Evolutionary conservation across 2,329 filamentous ascomycete species (phyloP), one percentile per base, ranked within the genome.

Genomic region (Aspergillus costaricaensis): DNA sequence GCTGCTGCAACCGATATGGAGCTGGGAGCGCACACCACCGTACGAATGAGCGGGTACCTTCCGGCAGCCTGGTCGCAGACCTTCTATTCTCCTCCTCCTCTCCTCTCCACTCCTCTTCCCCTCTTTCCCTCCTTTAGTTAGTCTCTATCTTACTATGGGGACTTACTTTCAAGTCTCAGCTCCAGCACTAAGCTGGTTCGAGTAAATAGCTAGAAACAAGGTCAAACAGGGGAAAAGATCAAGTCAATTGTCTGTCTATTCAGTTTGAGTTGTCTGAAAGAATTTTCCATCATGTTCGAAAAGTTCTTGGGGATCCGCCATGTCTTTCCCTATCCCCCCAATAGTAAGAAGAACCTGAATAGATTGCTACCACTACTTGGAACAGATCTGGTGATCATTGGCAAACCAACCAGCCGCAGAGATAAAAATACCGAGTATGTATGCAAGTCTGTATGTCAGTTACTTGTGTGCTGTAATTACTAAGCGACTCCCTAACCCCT

Each of bases 121-220:
- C 27, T 30, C 27, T 30, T 30, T 30, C 27, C 27, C 27, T 30
- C 27, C 27, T 12, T 30, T 30, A 30, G 27, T 30, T 30, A 30
- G 27, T 30, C 27, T 30, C 27, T 5, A 30, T 30, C 27, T 30
- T 27, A n/a, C 23, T 44, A 32, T 38, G 25, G 53, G 25, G 41
- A 23, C 47, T 55, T 44, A 55, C 36, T 55, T 55, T 47, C 53
- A 55, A 41, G 15, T 36, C 39, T 19, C 53, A 44, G 14, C 53
- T 21, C 21, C 25, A 47, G n/a, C 39, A 55, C 50, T 53, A 55
- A 36, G 39, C 53, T 47, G n/a, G 25, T 47, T 55, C 15, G 15
- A 41, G 53, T 55, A 55, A 55, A 39, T 44, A 55, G 53, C 53
- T 55, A 55, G 53, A 55, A 55, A 55, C 53, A 44, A 32, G 53